Percentiles rank a stretch among this genome's conserved stretches.
Conservation (phyloP, 1,284 basidiomycete species). For the Sanguinoderma infundibulare region DNA sequence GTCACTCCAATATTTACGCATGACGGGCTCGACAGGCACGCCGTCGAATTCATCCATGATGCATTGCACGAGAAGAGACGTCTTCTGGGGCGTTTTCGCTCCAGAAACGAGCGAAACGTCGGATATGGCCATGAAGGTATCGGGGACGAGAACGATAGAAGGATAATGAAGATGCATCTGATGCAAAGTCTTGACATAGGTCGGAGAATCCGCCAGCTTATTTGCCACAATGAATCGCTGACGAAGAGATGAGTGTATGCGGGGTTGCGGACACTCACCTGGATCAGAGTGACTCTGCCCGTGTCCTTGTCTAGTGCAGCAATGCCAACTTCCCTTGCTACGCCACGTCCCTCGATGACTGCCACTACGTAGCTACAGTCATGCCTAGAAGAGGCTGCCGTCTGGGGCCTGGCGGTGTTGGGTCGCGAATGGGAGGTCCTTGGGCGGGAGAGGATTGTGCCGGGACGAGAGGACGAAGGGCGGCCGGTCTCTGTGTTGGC, state of each 20-base stretch:
- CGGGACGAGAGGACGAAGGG: conserved; percentile 20
- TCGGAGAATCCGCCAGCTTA: conserved; percentile 81
- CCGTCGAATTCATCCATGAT: conserved; percentile 78
- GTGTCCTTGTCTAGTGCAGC: conserved; percentile 85
- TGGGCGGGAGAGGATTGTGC: conserved; percentile 29
- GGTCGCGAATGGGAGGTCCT: conserved; percentile 36
- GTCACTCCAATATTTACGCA: conserved; percentile 85
- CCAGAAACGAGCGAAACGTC: conserved; percentile 51
- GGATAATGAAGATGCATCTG: conserved; percentile 83
- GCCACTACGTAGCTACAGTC: conserved; percentile 69
- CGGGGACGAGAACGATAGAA: conserved; percentile 74
- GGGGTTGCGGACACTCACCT: conserved; percentile 51
- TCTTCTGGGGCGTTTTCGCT: conserved; percentile 47
- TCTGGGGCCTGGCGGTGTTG: conserved; percentile 57
- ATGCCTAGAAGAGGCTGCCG: conserved; percentile 58
- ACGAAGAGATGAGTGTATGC: conserved; percentile 13
- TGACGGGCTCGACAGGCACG: conserved; percentile 66
- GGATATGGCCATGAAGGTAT: conserved; percentile 68
- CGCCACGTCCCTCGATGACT: conserved; percentile 74
- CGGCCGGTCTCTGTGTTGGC: not conserved
- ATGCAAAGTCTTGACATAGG: conserved; percentile 87
- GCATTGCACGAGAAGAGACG: conserved; percentile 71
- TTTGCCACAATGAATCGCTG: not conserved
- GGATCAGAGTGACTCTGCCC: conserved; percentile 73
- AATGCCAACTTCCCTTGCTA: conserved; percentile 83